A percentile compares a stretch with the other conserved stretches of the same genome.
phyloP scores from a whole-genome alignment of 2,329 filamentous ascomycete species.

The Ascosphaera apis region DNA sequence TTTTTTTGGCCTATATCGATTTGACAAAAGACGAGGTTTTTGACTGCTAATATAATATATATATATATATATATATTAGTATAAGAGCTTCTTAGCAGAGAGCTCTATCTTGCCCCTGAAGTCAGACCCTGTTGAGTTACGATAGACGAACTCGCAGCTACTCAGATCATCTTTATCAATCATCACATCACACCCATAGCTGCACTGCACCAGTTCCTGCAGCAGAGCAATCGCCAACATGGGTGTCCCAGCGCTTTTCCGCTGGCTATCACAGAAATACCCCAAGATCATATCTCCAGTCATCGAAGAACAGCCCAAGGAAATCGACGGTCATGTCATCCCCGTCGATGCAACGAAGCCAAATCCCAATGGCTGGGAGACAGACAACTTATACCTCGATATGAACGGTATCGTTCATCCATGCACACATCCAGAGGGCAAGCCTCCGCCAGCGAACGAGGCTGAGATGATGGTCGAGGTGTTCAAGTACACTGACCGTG shows the following conservation, averaged over 20 bases:
- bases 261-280: slow-evolving; percentile 93
- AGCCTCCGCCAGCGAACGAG: slow-evolving; percentile 73
- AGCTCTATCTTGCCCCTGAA: too few species aligned
- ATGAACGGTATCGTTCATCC: slow-evolving; percentile 99
- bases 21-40: too few species aligned
- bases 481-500: slow-evolving; percentile 95
- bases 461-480: slow-evolving; percentile 99
- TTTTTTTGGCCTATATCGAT: too few species aligned
- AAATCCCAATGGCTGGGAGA: slow-evolving; percentile 94
- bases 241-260: slow-evolving; percentile 87
- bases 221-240: slow-evolving; percentile 35
- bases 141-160: neutral
- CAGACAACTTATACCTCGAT: slow-evolving; percentile 93
- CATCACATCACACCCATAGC: slow-evolving; percentile 6
- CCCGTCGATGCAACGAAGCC: slow-evolving; percentile 64
- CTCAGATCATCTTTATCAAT: neutral
- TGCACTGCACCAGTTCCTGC: too few species aligned
- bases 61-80: too few species aligned
- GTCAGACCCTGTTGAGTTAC: too few species aligned
- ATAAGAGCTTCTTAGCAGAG: too few species aligned
- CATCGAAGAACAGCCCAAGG: slow-evolving; percentile 59
- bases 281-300: slow-evolving; percentile 92
- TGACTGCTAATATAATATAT: too few species aligned
- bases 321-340: slow-evolving; percentile 61
- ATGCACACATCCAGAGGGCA: slow-evolving; percentile 90